phyloP scores from a whole-genome alignment of 1,284 basidiomycete genomes.

The Inonotus hispidus region DNA sequence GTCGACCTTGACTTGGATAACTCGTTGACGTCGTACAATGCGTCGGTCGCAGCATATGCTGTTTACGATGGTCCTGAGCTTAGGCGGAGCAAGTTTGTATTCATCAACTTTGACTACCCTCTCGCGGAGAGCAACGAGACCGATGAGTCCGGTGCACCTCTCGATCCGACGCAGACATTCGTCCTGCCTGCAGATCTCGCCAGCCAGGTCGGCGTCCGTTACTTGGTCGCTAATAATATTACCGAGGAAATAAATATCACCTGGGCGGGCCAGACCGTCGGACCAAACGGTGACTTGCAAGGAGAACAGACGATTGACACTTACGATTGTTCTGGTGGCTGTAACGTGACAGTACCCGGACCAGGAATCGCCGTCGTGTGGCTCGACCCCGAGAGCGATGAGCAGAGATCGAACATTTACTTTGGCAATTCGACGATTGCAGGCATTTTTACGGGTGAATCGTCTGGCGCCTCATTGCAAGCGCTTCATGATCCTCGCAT shows the following conservation, averaged over 20 bases:
- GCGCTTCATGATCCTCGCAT: not conserved
- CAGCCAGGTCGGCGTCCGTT: constrained; percentile 36
- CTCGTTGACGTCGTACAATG: constrained; percentile 27
- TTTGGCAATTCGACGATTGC: constrained; percentile 17
- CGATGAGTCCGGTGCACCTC: not conserved
- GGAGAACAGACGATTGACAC: constrained; percentile 38
- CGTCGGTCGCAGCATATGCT: constrained; percentile 48
- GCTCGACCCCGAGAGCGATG: constrained; percentile 10
- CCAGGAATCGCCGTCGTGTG: constrained; percentile 42
- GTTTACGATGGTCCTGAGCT: constrained; percentile 44
- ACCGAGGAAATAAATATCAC: constrained; percentile 51
- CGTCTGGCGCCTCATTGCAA: not conserved
- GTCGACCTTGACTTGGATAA: constrained; percentile 47
- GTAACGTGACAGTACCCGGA: constrained; percentile 38
- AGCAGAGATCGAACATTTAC: constrained; percentile 8
- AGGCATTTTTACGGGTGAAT: not conserved
- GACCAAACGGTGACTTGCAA: constrained; percentile 34
- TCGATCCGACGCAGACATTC: constrained; percentile 14
- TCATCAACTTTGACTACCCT: constrained; percentile 51
- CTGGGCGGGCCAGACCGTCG: constrained; percentile 45
- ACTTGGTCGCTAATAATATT: constrained; percentile 39
- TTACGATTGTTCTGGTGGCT: constrained; percentile 32
- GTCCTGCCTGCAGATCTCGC: constrained; percentile 29
- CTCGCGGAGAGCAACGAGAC: constrained; percentile 24
- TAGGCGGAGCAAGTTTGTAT: constrained; percentile 39